A percentile compares a stretch with the other conserved stretches of the same genome.
phyloP scores from a whole-genome alignment of 352 stramenopile genomes.

The Phytophthora boehmeriae region DNA sequence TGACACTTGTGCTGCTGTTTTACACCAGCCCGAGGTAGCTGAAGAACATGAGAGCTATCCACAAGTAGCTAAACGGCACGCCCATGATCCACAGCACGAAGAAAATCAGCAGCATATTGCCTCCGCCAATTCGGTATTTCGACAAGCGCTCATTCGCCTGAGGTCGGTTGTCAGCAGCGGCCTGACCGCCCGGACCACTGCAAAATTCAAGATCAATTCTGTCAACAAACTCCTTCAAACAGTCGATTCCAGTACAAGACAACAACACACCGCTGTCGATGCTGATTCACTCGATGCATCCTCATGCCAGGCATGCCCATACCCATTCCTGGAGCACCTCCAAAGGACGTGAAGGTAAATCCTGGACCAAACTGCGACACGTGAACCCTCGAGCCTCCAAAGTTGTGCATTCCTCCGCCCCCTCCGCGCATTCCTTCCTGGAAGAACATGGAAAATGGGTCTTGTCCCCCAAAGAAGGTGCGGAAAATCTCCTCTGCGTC shows the following conservation, averaged over 20 bases:
- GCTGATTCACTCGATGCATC: slow-evolving; percentile 45
- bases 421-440: slow-evolving; percentile 62
- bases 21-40: slow-evolving; percentile 79
- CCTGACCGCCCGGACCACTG: slow-evolving; percentile 35
- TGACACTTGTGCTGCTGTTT: slow-evolving; percentile 5
- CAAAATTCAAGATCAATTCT: slow-evolving; percentile 6
- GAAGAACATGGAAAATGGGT: slow-evolving; percentile 88
- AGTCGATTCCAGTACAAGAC: neutral
- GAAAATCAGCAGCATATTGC: slow-evolving; percentile 76
- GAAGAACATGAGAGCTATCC: slow-evolving; percentile 77
- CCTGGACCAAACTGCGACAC: slow-evolving; percentile 81
- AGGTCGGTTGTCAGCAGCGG: slow-evolving; percentile 32
- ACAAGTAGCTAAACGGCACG: slow-evolving; percentile 79
- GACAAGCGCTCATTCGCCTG: slow-evolving; percentile 48
- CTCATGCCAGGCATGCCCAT: slow-evolving; percentile 64
- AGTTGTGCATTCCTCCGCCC: slow-evolving; percentile 48
- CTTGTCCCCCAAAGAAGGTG: slow-evolving; percentile 81
- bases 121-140: slow-evolving; percentile 66
- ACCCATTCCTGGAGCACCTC: slow-evolving; percentile 51
- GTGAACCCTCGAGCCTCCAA: slow-evolving; percentile 68
- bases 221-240: neutral
- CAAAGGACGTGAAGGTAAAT: slow-evolving; percentile 81
- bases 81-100: slow-evolving; percentile 85
- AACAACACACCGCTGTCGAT: slow-evolving; percentile 55
- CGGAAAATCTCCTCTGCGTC: slow-evolving; percentile 86